A percentile compares a stretch with the other conserved stretches of the same genome.
These are phyloP conservation scores for Domatiomyces catenatus DNA, from an alignment of 2,329 filamentous ascomycete genomes.

Conservation along the genomic window DNA sequence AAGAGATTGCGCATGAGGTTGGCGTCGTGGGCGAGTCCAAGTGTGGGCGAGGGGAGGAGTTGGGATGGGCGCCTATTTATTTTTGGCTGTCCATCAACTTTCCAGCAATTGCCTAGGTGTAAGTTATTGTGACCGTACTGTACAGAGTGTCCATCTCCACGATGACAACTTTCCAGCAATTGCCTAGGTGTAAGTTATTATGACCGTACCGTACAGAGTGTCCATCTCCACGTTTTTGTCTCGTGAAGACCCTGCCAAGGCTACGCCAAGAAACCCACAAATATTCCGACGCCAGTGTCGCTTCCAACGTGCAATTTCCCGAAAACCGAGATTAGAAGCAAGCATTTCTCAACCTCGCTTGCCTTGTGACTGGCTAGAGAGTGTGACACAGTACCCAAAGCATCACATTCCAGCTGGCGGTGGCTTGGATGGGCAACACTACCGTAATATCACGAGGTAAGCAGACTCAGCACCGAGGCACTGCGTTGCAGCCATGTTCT, in stretches of 20 bases:
- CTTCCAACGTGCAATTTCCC: background rate
- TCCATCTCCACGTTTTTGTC: background rate
- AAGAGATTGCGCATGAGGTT: too few relatives aligned
- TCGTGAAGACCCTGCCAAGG: background rate
- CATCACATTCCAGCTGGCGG: background rate
- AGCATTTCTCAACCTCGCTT: background rate
- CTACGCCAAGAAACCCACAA: background rate
- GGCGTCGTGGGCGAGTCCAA: too few relatives aligned
- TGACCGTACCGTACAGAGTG: too few relatives aligned
- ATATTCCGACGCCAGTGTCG: background rate
- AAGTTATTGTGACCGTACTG: too few relatives aligned
- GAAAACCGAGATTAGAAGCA: background rate
- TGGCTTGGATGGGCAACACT: background rate
- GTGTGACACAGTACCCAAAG: background rate
- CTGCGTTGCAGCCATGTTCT: background rate
- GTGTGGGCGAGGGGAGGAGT: too few relatives aligned
- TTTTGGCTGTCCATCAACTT: too few relatives aligned
- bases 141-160: background rate
- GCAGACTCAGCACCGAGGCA: background rate
- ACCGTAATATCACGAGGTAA: background rate
- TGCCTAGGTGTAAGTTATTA: too few relatives aligned
- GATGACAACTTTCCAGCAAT: too few relatives aligned
- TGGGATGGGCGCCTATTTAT: too few relatives aligned
- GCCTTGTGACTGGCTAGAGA: background rate
- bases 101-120: too few relatives aligned